A percentile compares a stretch with the other conserved stretches of the same genome.
Evolutionary conservation across 2,329 filamentous ascomycete genomes (phyloP).

Genomic region (Chrysosporium keratinophilum): DNA sequence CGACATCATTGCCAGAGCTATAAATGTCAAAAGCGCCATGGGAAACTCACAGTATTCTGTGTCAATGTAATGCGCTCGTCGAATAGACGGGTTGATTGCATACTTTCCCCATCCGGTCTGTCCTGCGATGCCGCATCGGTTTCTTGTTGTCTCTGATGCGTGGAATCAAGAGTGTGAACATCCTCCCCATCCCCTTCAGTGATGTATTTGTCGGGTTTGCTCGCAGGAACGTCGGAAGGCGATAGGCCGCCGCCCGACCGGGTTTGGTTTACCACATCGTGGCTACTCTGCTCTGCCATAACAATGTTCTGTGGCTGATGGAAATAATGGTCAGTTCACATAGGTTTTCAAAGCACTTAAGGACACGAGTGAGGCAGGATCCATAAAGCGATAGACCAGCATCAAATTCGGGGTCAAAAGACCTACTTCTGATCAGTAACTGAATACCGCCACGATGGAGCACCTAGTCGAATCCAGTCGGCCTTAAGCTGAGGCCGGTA

Average conservation of each 20-base stretch:
- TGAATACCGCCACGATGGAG: slow-evolving; percentile 35
- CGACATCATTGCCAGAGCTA: background rate
- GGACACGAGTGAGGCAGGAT: background rate
- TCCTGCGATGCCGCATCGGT: slow-evolving; percentile 6
- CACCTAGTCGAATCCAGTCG: slow-evolving; percentile 19
- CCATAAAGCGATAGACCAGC: background rate
- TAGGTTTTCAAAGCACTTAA: background rate
- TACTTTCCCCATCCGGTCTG: slow-evolving; percentile 9
- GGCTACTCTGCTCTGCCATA: slow-evolving; percentile 61
- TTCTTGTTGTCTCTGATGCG: slow-evolving; percentile 16
- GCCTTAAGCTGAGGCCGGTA: slow-evolving; percentile 10
- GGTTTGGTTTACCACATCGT: slow-evolving; percentile 62
- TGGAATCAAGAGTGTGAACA: slow-evolving; percentile 24
- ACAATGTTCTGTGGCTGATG: slow-evolving; percentile 42
- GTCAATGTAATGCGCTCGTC: background rate
- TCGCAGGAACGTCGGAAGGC: slow-evolving; percentile 57
- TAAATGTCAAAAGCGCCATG: background rate
- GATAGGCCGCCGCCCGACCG: slow-evolving; percentile 54
- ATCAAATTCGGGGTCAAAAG: background rate
- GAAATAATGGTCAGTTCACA: slow-evolving; percentile 26
- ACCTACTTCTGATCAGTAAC: slow-evolving; percentile 30
- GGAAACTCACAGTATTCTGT: slow-evolving; percentile 24
- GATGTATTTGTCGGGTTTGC: slow-evolving; percentile 44
- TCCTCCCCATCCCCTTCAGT: slow-evolving; percentile 42
- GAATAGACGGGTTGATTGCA: background rate